Evolutionary conservation across 208 protist genomes (phyloP).

Genomic region (Borovskyia barvae): DNA sequence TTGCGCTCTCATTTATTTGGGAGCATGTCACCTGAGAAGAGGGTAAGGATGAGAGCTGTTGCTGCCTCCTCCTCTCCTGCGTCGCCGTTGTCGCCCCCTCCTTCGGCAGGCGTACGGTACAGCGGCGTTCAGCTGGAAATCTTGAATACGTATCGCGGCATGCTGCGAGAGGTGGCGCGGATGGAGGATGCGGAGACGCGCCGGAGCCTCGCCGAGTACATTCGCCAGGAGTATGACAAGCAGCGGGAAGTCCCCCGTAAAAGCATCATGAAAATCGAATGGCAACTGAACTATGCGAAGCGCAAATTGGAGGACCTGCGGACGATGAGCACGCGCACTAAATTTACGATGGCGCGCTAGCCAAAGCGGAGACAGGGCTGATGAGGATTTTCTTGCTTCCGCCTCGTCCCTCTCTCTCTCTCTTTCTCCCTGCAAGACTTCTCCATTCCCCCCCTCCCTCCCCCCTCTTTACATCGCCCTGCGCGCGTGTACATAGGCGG

Average conservation of each 20-base stretch:
- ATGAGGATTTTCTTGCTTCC: neutral
- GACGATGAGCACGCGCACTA: conserved; percentile 49
- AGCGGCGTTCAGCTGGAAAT: conserved; percentile 85
- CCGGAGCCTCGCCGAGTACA: conserved; percentile 42
- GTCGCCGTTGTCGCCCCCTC: neutral
- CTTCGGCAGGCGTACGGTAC: too few species aligned
- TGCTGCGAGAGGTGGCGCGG: conserved; percentile 53
- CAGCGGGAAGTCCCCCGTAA: conserved; percentile 56
- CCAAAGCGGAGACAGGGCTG: neutral
- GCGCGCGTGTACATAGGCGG: too few species aligned
- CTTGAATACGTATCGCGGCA: conserved; percentile 59
- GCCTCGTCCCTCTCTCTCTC: neutral
- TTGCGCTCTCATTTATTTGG: conserved; percentile 18
- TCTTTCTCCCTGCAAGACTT: conserved; percentile 5
- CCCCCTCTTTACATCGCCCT: too few species aligned
- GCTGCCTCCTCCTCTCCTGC: too few species aligned
- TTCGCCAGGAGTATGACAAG: conserved; percentile 73
- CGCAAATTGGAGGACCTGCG: conserved; percentile 85
- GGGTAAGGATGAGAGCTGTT: too few species aligned
- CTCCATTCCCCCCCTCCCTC: neutral
- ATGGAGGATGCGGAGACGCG: conserved; percentile 65
- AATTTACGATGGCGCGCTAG: conserved; percentile 48
- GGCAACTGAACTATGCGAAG: conserved; percentile 74
- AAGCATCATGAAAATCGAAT: conserved; percentile 79
- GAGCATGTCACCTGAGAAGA: too few species aligned